Evolutionary conservation across 78 protist species (phyloP).

Genomic region (Dictyostelium firmibasis): DNA sequence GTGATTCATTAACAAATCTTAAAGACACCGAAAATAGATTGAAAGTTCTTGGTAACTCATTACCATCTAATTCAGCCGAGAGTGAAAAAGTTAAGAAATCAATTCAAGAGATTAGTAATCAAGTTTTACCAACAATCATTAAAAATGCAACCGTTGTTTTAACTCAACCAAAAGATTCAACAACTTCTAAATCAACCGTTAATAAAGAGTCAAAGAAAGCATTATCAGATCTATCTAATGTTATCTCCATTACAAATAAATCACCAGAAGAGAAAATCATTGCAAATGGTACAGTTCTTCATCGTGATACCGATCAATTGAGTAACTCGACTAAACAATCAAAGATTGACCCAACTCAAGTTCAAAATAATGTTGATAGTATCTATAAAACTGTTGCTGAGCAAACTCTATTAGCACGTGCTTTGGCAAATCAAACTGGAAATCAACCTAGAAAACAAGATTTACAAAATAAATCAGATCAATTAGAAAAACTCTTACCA

Average conservation of each 20-base stretch:
- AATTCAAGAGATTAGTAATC: neutral
- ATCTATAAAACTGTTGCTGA: constrained; percentile 18
- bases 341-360: neutral
- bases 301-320: constrained; percentile 25
- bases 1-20: constrained; percentile 13
- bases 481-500: constrained; percentile 34
- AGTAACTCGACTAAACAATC: neutral
- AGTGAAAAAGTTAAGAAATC: constrained; percentile 22
- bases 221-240: constrained; percentile 10
- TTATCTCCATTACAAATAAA: constrained; percentile 16
- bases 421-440: constrained; percentile 35
- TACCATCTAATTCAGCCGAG: neutral
- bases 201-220: constrained; percentile 17
- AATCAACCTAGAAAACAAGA: constrained; percentile 44
- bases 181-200: constrained; percentile 11
- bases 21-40: constrained; percentile 59
- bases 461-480: neutral
- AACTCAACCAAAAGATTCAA: constrained; percentile 4
- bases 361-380: constrained; percentile 5
- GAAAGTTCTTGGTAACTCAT: neutral
- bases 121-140: constrained; percentile 27
- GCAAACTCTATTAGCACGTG: constrained; percentile 58
- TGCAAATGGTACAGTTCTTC: constrained; percentile 20
- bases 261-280: constrained; percentile 67
- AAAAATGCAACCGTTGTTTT: neutral